Conservation (phyloP, 2,329 filamentous ascomycete genomes). For the Claviceps spartinae region DNA sequence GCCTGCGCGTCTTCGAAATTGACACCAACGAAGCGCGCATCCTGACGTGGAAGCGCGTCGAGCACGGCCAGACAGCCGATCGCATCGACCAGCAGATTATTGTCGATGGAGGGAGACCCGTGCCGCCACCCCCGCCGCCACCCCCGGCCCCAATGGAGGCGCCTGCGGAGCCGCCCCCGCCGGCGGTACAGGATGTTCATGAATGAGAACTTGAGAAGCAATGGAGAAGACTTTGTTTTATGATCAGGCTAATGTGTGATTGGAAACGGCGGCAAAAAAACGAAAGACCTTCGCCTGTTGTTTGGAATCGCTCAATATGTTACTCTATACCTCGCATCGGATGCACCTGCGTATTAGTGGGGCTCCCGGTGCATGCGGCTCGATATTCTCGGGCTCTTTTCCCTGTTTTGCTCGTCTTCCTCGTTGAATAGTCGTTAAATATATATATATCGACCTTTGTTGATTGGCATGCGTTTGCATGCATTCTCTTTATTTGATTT, state of each 20-base stretch:
- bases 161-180: neutral
- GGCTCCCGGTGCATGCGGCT: too few relatives aligned
- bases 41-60: conserved; percentile 81
- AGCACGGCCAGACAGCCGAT: conserved; percentile 43
- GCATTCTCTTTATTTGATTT: too few relatives aligned
- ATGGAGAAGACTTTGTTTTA: neutral
- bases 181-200: conserved; percentile 6
- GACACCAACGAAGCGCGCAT: conserved; percentile 85
- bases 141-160: conserved; percentile 1
- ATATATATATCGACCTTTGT: too few relatives aligned
- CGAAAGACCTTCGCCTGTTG: too few relatives aligned
- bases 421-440: too few relatives aligned
- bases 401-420: too few relatives aligned
- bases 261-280: neutral
- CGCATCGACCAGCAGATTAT: conserved; percentile 52
- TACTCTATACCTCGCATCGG: too few relatives aligned
- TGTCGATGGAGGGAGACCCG: conserved; percentile 44
- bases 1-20: conserved; percentile 80
- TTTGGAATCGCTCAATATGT: too few relatives aligned
- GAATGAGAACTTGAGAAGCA: neutral
- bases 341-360: too few relatives aligned
- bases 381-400: too few relatives aligned
- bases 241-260: neutral
- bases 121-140: conserved; percentile 16
- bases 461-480: too few relatives aligned